Evolutionary conservation across 2,329 filamentous ascomycete species (phyloP).

Genomic region (Apiospora marii): DNA sequence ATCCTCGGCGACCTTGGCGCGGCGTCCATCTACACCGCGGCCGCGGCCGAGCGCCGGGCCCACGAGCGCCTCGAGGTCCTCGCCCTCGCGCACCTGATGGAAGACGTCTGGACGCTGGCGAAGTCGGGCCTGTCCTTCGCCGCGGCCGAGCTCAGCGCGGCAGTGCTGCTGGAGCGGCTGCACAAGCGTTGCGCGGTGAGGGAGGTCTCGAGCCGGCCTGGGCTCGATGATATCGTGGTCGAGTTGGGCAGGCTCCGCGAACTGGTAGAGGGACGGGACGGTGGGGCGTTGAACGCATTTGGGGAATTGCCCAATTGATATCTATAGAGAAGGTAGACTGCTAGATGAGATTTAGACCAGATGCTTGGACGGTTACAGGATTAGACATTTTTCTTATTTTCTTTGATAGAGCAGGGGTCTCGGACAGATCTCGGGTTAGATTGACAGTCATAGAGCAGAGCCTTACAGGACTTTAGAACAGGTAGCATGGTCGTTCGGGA

Average conservation of each 20-base stretch:
- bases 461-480: not conserved
- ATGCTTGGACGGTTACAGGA: not conserved
- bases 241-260: not conserved
- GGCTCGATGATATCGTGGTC: not conserved
- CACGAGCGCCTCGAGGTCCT: slow-evolving; percentile 54
- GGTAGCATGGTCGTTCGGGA: not conserved
- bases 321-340: not conserved
- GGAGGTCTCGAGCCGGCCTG: slow-evolving; percentile 1
- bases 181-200: slow-evolving; percentile 7
- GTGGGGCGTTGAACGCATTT: not conserved
- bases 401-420: not conserved
- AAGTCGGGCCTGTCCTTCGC: slow-evolving; percentile 21
- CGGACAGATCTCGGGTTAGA: not conserved
- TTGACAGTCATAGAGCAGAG: not conserved
- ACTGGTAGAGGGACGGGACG: not conserved
- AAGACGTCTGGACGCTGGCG: slow-evolving; percentile 51
- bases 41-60: slow-evolving; percentile 32
- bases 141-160: not conserved
- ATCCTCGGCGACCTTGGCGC: slow-evolving; percentile 57
- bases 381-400: not conserved
- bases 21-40: slow-evolving; percentile 51
- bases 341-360: not conserved
- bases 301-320: not conserved
- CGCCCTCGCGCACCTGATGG: slow-evolving; percentile 56
- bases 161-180: slow-evolving; percentile 7